These are phyloP conservation scores for Capsicum baccatum DNA, from an alignment of 257 asterid species.

Conservation along the genomic window DNA sequence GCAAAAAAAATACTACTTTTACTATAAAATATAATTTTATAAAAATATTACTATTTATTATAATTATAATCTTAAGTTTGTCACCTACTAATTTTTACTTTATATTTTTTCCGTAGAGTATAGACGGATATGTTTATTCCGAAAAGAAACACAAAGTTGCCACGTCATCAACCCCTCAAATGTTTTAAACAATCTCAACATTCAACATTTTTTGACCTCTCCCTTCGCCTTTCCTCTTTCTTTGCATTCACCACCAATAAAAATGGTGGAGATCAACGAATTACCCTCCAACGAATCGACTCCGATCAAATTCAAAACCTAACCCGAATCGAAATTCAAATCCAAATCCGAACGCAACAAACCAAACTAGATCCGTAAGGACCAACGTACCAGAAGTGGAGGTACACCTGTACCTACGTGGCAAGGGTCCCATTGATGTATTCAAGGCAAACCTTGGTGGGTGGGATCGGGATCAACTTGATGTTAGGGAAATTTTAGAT, in stretches of 20 bases:
- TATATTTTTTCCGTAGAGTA: too few relatives aligned
- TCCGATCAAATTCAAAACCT: not conserved
- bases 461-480: conserved; percentile 34
- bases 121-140: too few relatives aligned
- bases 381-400: conserved; percentile 34
- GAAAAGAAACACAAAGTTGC: not conserved
- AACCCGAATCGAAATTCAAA: not conserved
- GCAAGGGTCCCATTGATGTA: conserved; percentile 30
- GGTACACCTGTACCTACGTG: conserved; percentile 32
- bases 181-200: not conserved
- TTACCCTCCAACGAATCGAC: conserved; percentile 18
- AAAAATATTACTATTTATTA: too few relatives aligned
- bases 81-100: too few relatives aligned
- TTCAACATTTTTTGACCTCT: not conserved
- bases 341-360: not conserved
- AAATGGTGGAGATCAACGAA: conserved; percentile 33
- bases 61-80: too few relatives aligned
- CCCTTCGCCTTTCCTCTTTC: not conserved
- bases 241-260: not conserved
- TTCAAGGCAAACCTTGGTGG: conserved; percentile 28
- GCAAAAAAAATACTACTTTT: too few relatives aligned
- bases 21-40: too few relatives aligned
- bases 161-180: not conserved
- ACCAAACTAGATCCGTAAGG: not conserved
- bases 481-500: conserved; percentile 29